Evolutionary conservation across 2,329 filamentous ascomycete species (phyloP).

Genomic region (Talaromyces marneffei): DNA sequence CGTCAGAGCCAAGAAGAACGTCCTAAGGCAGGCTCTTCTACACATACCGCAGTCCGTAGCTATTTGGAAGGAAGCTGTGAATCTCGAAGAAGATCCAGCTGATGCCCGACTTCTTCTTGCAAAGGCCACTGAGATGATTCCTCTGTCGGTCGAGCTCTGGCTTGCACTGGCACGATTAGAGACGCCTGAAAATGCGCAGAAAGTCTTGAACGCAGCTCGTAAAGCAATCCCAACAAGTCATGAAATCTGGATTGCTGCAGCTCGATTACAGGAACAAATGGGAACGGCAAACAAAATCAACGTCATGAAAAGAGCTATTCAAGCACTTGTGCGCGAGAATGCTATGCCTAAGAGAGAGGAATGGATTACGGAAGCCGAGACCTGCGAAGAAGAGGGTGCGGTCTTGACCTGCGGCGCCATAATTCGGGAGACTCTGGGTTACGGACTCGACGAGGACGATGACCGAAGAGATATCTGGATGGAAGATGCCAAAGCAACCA

Average conservation of each 20-base stretch:
- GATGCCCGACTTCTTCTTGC: slow-evolving; percentile 85
- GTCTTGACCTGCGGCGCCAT: slow-evolving; percentile 82
- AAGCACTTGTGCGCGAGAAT: slow-evolving; percentile 79
- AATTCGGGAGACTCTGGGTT: slow-evolving; percentile 86
- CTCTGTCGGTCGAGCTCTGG: slow-evolving; percentile 90
- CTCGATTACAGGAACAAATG: slow-evolving; percentile 81
- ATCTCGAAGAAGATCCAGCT: slow-evolving; percentile 81
- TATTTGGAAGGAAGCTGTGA: slow-evolving; percentile 97
- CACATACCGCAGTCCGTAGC: slow-evolving; percentile 90
- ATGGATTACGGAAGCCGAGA: slow-evolving; percentile 92
- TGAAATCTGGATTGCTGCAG: slow-evolving; percentile 95
- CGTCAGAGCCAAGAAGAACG: slow-evolving; percentile 78
- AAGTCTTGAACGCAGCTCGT: slow-evolving; percentile 89
- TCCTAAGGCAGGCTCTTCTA: slow-evolving; percentile 83
- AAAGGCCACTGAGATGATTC: slow-evolving; percentile 93
- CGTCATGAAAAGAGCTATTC: slow-evolving; percentile 90
- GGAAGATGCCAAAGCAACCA: slow-evolving; percentile 81
- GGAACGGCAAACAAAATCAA: slow-evolving; percentile 74
- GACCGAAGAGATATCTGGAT: slow-evolving; percentile 94
- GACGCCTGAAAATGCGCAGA: slow-evolving; percentile 83
- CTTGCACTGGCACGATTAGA: slow-evolving; percentile 86
- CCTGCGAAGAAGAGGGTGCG: slow-evolving; percentile 87
- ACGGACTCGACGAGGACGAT: slow-evolving; percentile 90
- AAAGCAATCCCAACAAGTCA: slow-evolving; percentile 89
- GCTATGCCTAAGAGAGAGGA: slow-evolving; percentile 97